Percentiles rank a stretch among this genome's conserved stretches.
Conservation (phyloP, 805 yeast species). For the Schizosaccharomyces pombe region DNA sequence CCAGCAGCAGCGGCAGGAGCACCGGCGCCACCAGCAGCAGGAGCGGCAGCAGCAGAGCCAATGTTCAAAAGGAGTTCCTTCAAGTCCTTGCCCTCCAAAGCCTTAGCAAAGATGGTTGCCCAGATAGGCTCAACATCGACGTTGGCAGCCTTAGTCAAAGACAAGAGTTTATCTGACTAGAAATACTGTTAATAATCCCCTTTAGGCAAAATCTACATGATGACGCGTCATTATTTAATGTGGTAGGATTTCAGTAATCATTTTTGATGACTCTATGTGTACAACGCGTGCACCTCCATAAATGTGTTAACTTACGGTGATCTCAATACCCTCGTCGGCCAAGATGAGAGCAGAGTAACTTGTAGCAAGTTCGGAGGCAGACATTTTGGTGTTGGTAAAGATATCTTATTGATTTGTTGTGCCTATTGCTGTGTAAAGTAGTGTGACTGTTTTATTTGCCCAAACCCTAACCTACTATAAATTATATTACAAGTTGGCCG, state of each 20-base stretch:
- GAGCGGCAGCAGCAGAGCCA: conserved; percentile 51
- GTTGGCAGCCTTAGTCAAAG: conserved; percentile 64
- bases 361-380: conserved; percentile 60
- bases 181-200: not conserved
- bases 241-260: no score
- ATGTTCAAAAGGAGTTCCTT: conserved; percentile 50
- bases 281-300: no score
- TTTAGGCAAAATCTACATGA: not conserved
- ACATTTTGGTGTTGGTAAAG: conserved; percentile 24
- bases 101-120: conserved; percentile 77
- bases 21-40: conserved; percentile 44
- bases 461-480: not conserved
- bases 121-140: conserved; percentile 58
- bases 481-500: not conserved
- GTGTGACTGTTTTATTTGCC: not conserved
- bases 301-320: conserved; percentile 30
- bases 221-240: not conserved
- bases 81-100: conserved; percentile 61
- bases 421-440: not conserved
- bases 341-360: conserved; percentile 88
- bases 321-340: conserved; percentile 77
- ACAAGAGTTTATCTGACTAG: conserved; percentile 56
- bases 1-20: conserved; percentile 20
- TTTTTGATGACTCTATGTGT: no score
- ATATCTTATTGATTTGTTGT: not conserved